phyloP scores from a whole-genome alignment of 257 asterid species.

The Solanum virginianum region DNA sequence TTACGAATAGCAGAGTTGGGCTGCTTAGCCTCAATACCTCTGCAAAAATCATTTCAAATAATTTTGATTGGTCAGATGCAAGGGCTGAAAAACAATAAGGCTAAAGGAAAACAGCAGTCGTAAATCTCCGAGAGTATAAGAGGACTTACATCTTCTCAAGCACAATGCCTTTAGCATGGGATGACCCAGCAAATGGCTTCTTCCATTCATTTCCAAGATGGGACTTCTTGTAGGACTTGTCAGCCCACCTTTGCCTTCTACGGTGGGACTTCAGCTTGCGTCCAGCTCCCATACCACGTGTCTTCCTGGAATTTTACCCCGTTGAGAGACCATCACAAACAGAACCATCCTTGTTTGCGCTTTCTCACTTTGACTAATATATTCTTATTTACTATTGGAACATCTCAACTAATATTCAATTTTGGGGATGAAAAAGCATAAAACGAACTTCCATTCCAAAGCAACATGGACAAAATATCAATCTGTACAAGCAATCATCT shows the following conservation, averaged over 20 bases:
- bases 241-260: conserved; percentile 7
- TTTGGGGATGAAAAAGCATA: background rate
- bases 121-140: background rate
- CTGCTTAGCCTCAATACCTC: conserved; percentile 17
- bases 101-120: background rate
- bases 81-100: background rate
- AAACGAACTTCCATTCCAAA: background rate
- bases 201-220: conserved; percentile 13
- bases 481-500: background rate
- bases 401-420: background rate
- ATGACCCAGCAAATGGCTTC: conserved; percentile 15
- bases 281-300: conserved; percentile 16
- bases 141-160: conserved; percentile 7
- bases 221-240: conserved; percentile 10
- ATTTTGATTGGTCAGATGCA: background rate
- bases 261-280: conserved; percentile 14
- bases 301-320: conserved; percentile 6
- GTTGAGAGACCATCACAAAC: background rate
- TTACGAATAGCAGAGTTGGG: conserved; percentile 14
- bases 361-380: background rate
- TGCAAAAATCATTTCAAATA: background rate
- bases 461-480: background rate
- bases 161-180: conserved; percentile 13
- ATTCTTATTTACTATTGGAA: background rate
- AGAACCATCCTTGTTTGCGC: background rate